These are phyloP conservation scores for Taxillus chinensis DNA, from an alignment of 164 flowering plant species.

Conservation along the genomic window DNA sequence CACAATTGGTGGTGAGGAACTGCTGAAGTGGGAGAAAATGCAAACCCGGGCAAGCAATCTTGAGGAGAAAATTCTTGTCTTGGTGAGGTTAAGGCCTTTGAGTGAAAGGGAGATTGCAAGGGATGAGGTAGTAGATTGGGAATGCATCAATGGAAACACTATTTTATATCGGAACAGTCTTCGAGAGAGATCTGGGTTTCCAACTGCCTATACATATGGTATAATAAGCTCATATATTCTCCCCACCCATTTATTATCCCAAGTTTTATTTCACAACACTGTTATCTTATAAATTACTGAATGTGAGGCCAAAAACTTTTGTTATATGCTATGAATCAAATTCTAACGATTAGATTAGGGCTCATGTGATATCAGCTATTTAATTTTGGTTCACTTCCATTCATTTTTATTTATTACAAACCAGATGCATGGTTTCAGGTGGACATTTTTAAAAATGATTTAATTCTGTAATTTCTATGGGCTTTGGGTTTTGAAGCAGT, in stretches of 20 bases:
- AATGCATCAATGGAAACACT: slow-evolving; percentile 86
- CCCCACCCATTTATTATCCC: background rate
- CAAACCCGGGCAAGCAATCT: slow-evolving; percentile 23
- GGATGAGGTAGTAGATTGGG: slow-evolving; percentile 94
- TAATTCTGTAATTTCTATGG: background rate
- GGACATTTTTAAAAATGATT: no score
- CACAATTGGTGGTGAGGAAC: slow-evolving; percentile 59
- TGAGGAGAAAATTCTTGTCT: slow-evolving; percentile 82
- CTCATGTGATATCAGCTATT: no score
- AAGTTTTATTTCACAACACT: no score
- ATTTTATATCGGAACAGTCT: slow-evolving; percentile 81
- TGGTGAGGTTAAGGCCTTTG: slow-evolving; percentile 93
- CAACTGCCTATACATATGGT: slow-evolving; percentile 87
- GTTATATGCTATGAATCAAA: no score
- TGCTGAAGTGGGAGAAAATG: slow-evolving; percentile 52
- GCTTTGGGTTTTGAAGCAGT: background rate
- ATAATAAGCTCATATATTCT: slow-evolving; percentile 12
- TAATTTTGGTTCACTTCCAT: no score
- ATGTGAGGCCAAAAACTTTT: background rate
- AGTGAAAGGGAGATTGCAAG: slow-evolving; percentile 66
- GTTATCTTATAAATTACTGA: background rate
- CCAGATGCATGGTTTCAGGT: no score
- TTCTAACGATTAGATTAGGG: no score
- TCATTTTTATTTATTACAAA: no score
- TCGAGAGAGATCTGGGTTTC: slow-evolving; percentile 75